Evolutionary conservation across 2,329 filamentous ascomycete genomes (phyloP), one percentile per base, ranked within the genome.

Genomic region (Aspergillus tanneri): DNA sequence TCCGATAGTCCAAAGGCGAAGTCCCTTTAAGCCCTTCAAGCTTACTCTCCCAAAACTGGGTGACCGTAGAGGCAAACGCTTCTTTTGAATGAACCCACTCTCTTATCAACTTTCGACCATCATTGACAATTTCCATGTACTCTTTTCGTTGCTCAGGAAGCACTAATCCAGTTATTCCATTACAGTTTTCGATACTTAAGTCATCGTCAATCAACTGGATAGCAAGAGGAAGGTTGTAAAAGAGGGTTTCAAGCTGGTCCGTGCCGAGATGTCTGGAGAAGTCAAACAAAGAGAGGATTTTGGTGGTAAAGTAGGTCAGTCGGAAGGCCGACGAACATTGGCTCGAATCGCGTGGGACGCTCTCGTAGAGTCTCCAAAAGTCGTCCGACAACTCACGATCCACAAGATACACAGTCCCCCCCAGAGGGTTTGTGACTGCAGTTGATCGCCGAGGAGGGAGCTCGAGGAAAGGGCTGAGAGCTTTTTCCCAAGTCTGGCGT

Each of bases 291-390:
- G 71, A 69, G 24, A 90, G 63, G 0, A 93, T 64, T 40, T 77
- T 78, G 5, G 77, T 74, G 0, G 83, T 79, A 64, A 90, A 96
- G 40, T 86, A 76, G 1, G 86, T 83, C 73, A 95, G 87, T 46
- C 92, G 80, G 11, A 88, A 81, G 1, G 89, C 83, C 45, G 87
- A 75, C 2, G 89, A 89, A 24, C 84, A 81, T 0, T 87, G 87
- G 54, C 81, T 80, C 3, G 78, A 73, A 63, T 96, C 90, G 35
- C 85, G 77, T 24, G 72, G 63, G 12, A 79, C 66, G 53, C 19
- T 69, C 36, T 58, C 60, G 48, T 56, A 52, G 5, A 59, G 54
- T 52, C 37, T 50, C 56, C 21, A 61, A 50, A 61, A 48, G 32
- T 52, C 41, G 16, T 64, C 48, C 44, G 62, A 49, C 55, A 69